Evolutionary conservation across 2,329 filamentous ascomycete species (phyloP).

Genomic region (Aspergillus fumigatiaffinis): DNA sequence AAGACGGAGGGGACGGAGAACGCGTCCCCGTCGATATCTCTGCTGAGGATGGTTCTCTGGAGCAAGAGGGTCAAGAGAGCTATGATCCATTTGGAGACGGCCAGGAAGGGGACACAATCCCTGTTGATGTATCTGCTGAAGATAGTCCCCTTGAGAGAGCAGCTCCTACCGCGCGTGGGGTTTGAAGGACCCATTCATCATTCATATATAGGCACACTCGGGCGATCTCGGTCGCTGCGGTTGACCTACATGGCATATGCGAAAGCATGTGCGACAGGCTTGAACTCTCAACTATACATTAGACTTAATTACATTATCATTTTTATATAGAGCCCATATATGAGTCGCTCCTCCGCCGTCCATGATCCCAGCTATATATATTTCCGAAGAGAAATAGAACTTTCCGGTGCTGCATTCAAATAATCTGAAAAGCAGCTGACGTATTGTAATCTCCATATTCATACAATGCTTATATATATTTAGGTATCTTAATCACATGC

Average conservation of each 20-base stretch:
- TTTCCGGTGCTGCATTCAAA: not conserved
- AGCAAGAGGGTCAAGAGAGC: not conserved
- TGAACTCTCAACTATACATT: not conserved
- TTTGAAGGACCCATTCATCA: not conserved
- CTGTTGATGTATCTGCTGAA: not conserved
- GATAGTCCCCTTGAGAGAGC: not conserved
- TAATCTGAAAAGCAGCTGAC: not conserved
- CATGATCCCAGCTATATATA: not conserved
- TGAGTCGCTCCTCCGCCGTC: not conserved
- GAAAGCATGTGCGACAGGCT: not conserved
- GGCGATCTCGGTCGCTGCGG: not conserved
- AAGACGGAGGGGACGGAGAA: conserved; percentile 8
- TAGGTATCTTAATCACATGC: no score
- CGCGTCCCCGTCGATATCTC: conserved; percentile 12
- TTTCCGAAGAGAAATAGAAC: not conserved
- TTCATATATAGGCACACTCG: not conserved
- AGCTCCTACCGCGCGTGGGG: not conserved
- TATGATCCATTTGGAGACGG: not conserved
- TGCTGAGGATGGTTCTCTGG: conserved; percentile 11
- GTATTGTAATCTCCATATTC: not conserved
- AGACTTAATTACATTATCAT: not conserved
- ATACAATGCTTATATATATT: no score
- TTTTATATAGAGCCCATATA: not conserved
- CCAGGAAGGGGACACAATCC: not conserved
- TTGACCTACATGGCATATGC: not conserved